Base-by-base conservation (phyloP, 75 land plant species). In the Pinus tabuliformis region DNA sequence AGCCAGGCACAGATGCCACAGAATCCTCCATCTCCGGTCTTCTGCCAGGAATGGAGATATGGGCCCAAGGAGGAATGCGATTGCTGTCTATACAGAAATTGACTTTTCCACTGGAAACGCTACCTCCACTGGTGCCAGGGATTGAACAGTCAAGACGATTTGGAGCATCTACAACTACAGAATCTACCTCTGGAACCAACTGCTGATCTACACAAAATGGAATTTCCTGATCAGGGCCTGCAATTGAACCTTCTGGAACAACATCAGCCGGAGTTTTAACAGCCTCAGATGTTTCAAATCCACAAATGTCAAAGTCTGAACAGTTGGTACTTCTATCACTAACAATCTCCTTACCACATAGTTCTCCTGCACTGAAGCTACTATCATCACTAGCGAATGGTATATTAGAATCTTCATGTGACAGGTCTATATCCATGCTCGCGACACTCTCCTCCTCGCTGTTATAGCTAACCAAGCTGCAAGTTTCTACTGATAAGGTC, bases 21-120 rank as follows among this genome's bases (percentile, higher is more conserved):
- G 91, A 88, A 79, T 93, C 96, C 76, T 93, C 96, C 96, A 93
- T 93, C 62, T 93, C 96, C n/a, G 86, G 89, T 76, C 95, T 82
- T 76, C 89, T 78, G 33, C 95, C 95, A 83, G 90, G 81, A 22
- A 92, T 58, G 12, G 90, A 88, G 9, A 62, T 79, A 66, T 52
- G 71, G 42, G 90, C 92, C 90, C 88, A 91, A 59, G 88, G 86
- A 0, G 92, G 90, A 58, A 80, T 62, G 49, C 62, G 78, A 36
- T 86, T 84, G 26, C 70, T 58, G 58, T 86, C 85, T 75, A 83
- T 80, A 5, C 85, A 77, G 75, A 84, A 86, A 8, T 87, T 75
- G 21, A 54, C 65, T 12, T 21, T 14, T 15, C 54, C 54, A 14
- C 33, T 20, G 6, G 74, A 3, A 15, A 20, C 24, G n/a, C 9